Evolutionary conservation across 129 eudicot species (phyloP).

Genomic region (Pulicaria dysenterica): DNA sequence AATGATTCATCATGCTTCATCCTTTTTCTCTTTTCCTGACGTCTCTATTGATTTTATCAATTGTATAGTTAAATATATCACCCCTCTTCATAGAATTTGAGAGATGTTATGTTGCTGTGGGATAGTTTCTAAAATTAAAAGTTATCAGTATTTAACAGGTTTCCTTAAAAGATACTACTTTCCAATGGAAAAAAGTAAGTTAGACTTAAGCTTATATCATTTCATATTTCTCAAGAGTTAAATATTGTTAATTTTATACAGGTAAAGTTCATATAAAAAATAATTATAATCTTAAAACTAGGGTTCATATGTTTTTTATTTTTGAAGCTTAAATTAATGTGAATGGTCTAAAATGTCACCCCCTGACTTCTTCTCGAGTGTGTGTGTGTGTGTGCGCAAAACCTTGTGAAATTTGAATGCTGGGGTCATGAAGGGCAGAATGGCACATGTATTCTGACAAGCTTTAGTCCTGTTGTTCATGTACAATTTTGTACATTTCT

Average conservation of each 20-base stretch:
- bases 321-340: conserved; percentile 12
- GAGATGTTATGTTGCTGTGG: no score
- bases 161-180: no score
- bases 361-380: not conserved
- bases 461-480: conserved; percentile 3
- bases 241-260: not conserved
- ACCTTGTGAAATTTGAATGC: not conserved
- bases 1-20: no score
- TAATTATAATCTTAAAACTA: conserved; percentile 11
- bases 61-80: no score
- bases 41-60: no score
- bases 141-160: no score
- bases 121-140: no score
- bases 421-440: conserved; percentile 14
- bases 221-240: not conserved
- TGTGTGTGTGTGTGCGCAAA: no score
- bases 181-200: not conserved
- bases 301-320: not conserved
- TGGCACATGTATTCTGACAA: conserved; percentile 27
- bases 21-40: no score
- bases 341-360: conserved; percentile 10
- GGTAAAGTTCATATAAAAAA: not conserved
- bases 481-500: conserved; percentile 10
- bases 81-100: no score
- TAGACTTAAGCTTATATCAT: not conserved